phyloP scores from a whole-genome alignment of 1,284 basidiomycete genomes.

The Ceratobasidium sp. region DNA sequence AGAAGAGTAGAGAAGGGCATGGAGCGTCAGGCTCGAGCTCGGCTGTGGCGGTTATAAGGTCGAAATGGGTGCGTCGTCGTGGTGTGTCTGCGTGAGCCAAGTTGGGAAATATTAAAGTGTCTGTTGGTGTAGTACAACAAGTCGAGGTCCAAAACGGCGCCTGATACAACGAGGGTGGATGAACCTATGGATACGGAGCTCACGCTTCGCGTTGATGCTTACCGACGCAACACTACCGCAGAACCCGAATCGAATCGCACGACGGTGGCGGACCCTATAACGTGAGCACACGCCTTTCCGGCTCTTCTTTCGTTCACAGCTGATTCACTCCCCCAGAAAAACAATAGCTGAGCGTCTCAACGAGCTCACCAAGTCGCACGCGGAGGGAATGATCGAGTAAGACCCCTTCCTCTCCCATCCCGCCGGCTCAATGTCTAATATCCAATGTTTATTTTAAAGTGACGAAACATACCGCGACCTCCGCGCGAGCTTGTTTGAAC shows the following conservation, averaged over 20 bases:
- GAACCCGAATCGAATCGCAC: constrained; percentile 13
- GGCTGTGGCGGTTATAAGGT: constrained; percentile 30
- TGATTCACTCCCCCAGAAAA: constrained; percentile 15
- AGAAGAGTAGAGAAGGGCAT: constrained; percentile 1
- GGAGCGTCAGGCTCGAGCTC: background rate
- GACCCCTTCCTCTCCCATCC: background rate
- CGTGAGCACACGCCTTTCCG: constrained; percentile 14
- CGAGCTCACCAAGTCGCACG: constrained; percentile 35
- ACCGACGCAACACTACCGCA: background rate
- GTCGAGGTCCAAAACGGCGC: constrained; percentile 11
- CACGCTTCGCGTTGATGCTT: constrained; percentile 7
- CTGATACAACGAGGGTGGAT: constrained; percentile 13
- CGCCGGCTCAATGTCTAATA: background rate
- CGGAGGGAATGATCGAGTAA: constrained; percentile 40
- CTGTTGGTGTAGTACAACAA: constrained; percentile 14
- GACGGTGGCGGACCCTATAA: constrained; percentile 18
- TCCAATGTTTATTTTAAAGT: constrained; percentile 55
- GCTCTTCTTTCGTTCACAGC: background rate
- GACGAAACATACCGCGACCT: constrained; percentile 81
- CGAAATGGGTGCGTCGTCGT: constrained; percentile 33
- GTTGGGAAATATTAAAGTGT: background rate
- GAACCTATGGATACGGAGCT: constrained; percentile 12
- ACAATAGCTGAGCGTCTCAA: constrained; percentile 36
- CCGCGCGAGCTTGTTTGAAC: constrained; percentile 78
- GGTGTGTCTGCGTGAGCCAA: background rate